Conservation (phyloP, 129 eudicot genomes). For the Lonicera japonica region DNA sequence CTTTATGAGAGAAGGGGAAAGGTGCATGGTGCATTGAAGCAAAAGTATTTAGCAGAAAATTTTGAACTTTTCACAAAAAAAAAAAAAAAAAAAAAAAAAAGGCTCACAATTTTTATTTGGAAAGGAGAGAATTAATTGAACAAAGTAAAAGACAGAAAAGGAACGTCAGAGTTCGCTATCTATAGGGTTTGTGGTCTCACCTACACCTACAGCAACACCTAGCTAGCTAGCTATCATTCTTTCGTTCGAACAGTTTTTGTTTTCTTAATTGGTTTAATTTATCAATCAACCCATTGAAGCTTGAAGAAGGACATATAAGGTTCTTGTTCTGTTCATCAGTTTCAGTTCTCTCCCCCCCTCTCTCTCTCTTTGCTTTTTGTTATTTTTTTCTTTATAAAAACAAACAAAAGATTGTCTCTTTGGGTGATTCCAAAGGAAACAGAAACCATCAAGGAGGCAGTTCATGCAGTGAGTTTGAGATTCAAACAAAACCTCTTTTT, state of each 20-base stretch:
- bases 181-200: slow-evolving; percentile 18
- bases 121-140: too few species aligned
- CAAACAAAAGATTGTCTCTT: slow-evolving; percentile 50
- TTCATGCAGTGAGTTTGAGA: slow-evolving; percentile 27
- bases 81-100: slow-evolving; percentile 4
- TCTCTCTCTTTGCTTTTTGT: slow-evolving; percentile 9
- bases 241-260: slow-evolving; percentile 2
- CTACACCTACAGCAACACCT: too few species aligned
- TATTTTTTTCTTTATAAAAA: slow-evolving; percentile 8
- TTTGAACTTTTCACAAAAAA: slow-evolving; percentile 15
- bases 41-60: slow-evolving; percentile 20
- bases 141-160: slow-evolving; percentile 73
- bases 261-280: not conserved
- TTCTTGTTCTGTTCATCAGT: not conserved
- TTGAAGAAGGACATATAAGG: not conserved
- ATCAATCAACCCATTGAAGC: not conserved
- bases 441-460: slow-evolving; percentile 4
- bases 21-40: not conserved
- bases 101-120: too few species aligned
- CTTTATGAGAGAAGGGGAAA: too few species aligned
- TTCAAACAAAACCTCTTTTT: slow-evolving; percentile 42
- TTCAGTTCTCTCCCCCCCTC: slow-evolving; percentile 13
- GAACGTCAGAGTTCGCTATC: slow-evolving; percentile 46
- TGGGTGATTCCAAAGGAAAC: slow-evolving; percentile 58
- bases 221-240: not conserved